These are phyloP conservation scores for Cercospora sesami DNA, from an alignment of 2,329 filamentous ascomycete species.

Conservation along the genomic window DNA sequence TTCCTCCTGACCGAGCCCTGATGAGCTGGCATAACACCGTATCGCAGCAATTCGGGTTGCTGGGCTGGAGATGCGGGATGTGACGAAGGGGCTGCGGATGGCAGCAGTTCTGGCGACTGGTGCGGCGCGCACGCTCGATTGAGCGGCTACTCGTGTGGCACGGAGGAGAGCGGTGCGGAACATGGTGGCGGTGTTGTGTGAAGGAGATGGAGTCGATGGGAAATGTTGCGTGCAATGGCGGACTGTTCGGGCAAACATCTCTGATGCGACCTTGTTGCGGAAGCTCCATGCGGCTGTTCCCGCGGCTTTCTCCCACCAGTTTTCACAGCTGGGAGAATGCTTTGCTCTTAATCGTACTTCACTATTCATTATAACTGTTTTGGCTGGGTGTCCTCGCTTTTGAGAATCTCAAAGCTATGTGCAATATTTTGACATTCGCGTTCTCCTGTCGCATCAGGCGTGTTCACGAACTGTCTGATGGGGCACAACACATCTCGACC, in stretches of 20 bases:
- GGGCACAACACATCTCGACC: background rate
- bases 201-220: background rate
- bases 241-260: conserved; percentile 2
- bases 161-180: conserved; percentile 85
- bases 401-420: background rate
- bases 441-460: background rate
- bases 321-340: background rate
- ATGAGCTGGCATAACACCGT: conserved; percentile 82
- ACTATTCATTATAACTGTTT: background rate
- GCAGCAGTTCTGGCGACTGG: conserved; percentile 53
- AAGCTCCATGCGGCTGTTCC: background rate
- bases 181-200: conserved; percentile 59
- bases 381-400: background rate
- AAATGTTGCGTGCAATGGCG: background rate
- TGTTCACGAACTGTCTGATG: background rate
- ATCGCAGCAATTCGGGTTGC: conserved; percentile 66
- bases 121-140: conserved; percentile 51
- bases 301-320: background rate
- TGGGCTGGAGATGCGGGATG: conserved; percentile 61
- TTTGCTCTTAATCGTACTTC: background rate
- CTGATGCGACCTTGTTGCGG: conserved; percentile 1
- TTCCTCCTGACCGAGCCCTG: conserved; percentile 76
- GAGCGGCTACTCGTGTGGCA: conserved; percentile 61
- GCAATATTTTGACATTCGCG: too few species aligned
- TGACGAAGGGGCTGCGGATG: conserved; percentile 57